Conservation (phyloP, 306 rosid genomes). For the Lotus japonicus region DNA sequence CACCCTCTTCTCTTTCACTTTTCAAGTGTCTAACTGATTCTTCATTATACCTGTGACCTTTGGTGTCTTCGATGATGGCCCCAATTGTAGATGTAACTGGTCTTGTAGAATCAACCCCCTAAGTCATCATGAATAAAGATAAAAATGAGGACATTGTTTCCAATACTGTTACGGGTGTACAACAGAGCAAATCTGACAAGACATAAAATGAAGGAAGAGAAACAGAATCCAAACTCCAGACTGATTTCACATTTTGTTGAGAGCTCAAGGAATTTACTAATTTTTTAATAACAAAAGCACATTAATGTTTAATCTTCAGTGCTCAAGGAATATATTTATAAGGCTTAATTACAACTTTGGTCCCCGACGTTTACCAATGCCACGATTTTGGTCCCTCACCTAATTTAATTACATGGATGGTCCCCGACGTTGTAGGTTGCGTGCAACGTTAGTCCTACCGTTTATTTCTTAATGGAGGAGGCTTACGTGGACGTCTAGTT, state of each 20-base stretch:
- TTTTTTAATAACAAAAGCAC: neutral
- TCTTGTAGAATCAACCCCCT: slow-evolving; percentile 78
- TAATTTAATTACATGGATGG: too few relatives aligned
- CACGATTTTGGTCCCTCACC: too few relatives aligned
- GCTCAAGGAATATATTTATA: too few relatives aligned
- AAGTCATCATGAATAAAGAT: slow-evolving; percentile 8
- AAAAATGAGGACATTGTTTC: slow-evolving; percentile 10
- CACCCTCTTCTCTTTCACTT: slow-evolving; percentile 96
- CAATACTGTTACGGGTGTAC: neutral
- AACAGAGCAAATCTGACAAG: slow-evolving; percentile 6
- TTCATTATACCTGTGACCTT: slow-evolving; percentile 51
- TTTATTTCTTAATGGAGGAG: too few relatives aligned
- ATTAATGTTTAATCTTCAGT: too few relatives aligned
- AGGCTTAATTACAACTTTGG: too few relatives aligned
- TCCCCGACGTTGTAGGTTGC: too few relatives aligned
- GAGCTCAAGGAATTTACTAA: neutral
- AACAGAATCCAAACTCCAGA: neutral
- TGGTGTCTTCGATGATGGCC: slow-evolving; percentile 34
- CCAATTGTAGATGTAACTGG: slow-evolving; percentile 55
- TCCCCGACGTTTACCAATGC: too few relatives aligned
- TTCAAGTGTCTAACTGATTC: slow-evolving; percentile 65
- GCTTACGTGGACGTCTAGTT: too few relatives aligned
- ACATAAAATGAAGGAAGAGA: neutral
- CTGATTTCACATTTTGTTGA: neutral
- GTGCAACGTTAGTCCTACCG: too few relatives aligned